Evolutionary conservation across 2,329 filamentous ascomycete species (phyloP), one percentile per base, ranked within the genome.

Genomic region (Penicillium sp.): DNA sequence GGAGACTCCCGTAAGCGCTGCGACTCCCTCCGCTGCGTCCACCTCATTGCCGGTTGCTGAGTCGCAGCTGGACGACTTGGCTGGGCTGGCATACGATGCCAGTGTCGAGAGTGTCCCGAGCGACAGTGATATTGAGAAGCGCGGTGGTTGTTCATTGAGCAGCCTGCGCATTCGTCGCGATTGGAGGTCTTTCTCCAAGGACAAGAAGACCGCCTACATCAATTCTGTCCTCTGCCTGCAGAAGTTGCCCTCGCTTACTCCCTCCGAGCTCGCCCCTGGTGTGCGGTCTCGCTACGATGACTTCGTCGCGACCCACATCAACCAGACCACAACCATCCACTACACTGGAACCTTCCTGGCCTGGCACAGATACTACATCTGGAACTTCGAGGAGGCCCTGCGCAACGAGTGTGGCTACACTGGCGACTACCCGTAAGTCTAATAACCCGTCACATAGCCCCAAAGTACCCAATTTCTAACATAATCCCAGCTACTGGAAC

Each of bases 251-350:
- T 60, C 77, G 4, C 65, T 62, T 19, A 73, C 72, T 0, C 69
- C 73, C 0, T 53, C 67, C 0, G 60, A 65, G 0, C 65, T 71
- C 12, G 75, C 73, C 0, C 68, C 78, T 0, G 80, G 80, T 2
- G 78, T 75, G 3, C 72, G 70, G 54, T 76, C 71, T 57, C 79
- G 53, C n/a, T 82, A 76, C 55, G 81, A 83, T 61, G 81, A 83
- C 56, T 83, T 77, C 41, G 71, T 80, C 6, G 78, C 75, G 5
- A 71, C 74, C 0, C 81, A 83, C 56, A 75, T 83, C 54, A 77
- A 80, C 50, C 73, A 78, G 57, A 80, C 80, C 0, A 56, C 71
- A 10, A 50, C 47, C 1, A 80, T 82, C 17, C 80, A 82, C 51
- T 62, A 53, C 22, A 69, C 70, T 7, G 68, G 67, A 14, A 66